A percentile compares a stretch with the other conserved stretches of the same genome.
These are phyloP conservation scores for Aspergillus carlsbadensis DNA, from an alignment of 495 filamentous ascomycete species.

Conservation along the genomic window DNA sequence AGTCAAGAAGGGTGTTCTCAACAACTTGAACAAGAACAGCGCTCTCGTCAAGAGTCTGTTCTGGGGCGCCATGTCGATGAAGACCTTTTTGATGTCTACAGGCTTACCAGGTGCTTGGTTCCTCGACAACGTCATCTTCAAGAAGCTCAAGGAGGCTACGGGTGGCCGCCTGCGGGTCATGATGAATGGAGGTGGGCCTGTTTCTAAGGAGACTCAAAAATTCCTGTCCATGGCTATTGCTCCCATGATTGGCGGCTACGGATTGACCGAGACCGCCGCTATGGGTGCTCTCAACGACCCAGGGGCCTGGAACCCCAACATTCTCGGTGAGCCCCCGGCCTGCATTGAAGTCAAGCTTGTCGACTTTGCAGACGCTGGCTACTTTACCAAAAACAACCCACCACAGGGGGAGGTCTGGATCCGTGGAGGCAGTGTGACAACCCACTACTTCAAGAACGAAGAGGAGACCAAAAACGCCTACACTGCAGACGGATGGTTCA, in stretches of 20 bases:
- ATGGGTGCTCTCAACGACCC: constrained; percentile 94
- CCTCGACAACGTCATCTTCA: constrained; percentile 79
- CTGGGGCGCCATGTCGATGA: constrained; percentile 86
- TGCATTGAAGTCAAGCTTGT: constrained; percentile 91
- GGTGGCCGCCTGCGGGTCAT: constrained; percentile 77
- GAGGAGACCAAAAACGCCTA: constrained; percentile 77
- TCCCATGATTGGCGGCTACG: constrained; percentile 92
- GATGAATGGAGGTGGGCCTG: constrained; percentile 84
- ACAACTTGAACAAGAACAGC: constrained; percentile 76
- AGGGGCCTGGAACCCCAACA: constrained; percentile 79
- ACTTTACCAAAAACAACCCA: constrained; percentile 79
- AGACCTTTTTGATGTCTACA: constrained; percentile 71
- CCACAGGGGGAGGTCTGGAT: constrained; percentile 97
- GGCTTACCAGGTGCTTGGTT: constrained; percentile 72
- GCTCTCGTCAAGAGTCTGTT: constrained; percentile 78
- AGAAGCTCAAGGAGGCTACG: constrained; percentile 88
- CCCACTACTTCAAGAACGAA: constrained; percentile 77
- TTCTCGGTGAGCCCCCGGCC: constrained; percentile 78
- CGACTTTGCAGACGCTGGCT: constrained; percentile 92
- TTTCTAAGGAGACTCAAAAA: constrained; percentile 81
- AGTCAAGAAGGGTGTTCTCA: constrained; percentile 94
- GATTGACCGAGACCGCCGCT: constrained; percentile 89
- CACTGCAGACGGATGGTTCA: constrained; percentile 87
- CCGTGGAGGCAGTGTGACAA: constrained; percentile 71
- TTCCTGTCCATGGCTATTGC: constrained; percentile 88